These are phyloP conservation scores for Geotrichum reessii DNA, from an alignment of 1,139 yeast genomes.

Conservation along the genomic window DNA sequence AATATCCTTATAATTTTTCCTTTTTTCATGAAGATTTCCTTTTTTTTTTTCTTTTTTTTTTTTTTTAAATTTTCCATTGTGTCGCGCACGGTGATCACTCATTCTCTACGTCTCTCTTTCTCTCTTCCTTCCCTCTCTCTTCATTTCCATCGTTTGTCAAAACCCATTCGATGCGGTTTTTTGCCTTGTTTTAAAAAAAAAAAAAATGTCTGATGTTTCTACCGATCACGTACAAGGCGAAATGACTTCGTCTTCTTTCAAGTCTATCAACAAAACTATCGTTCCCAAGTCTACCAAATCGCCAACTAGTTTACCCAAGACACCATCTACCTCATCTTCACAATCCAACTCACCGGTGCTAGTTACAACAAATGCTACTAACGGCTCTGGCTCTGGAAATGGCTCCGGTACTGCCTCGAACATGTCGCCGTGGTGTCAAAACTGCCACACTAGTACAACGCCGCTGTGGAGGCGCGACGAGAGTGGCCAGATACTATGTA, in stretches of 20 bases:
- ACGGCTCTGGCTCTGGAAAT: not conserved
- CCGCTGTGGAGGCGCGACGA: constrained; percentile 96
- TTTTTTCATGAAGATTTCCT: not conserved
- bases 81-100: not conserved
- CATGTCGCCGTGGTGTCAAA: constrained; percentile 51
- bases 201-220: not conserved
- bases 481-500: constrained; percentile 85
- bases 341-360: not conserved
- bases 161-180: not conserved
- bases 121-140: not conserved
- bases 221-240: not conserved
- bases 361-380: not conserved
- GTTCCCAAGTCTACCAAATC: not conserved
- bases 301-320: not conserved
- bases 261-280: constrained; percentile 3
- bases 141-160: not conserved
- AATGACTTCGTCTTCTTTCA: not conserved
- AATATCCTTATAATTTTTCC: not conserved
- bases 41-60: not conserved
- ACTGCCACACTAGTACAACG: constrained; percentile 87
- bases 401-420: not conserved
- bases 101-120: not conserved
- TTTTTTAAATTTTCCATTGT: not conserved
- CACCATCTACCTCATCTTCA: not conserved
- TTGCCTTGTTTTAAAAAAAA: not conserved